Evolutionary conservation across 2,329 filamentous ascomycete species (phyloP).

Genomic region (Xylaria polymorpha): DNA sequence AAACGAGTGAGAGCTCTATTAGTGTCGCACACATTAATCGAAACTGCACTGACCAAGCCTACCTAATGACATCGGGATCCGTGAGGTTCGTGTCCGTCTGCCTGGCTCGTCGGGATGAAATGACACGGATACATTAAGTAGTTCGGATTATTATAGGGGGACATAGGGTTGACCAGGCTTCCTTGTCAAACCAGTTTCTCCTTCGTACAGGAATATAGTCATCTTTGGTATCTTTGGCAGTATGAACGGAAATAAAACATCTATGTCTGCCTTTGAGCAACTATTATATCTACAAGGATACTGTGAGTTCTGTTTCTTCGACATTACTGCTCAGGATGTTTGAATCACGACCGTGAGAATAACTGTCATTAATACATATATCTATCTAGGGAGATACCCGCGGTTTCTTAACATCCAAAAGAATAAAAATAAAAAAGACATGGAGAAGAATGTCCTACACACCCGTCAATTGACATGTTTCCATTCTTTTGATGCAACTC

Average conservation of each 20-base stretch:
- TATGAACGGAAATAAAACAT: too few relatives aligned
- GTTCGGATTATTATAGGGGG: neutral
- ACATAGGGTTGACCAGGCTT: too few relatives aligned
- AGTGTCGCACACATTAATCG: slow-evolving; percentile 14
- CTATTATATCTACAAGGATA: too few relatives aligned
- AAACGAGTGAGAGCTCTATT: neutral
- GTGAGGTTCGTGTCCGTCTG: neutral
- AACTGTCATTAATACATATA: neutral
- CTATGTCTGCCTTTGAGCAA: too few relatives aligned
- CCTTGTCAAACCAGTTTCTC: too few relatives aligned
- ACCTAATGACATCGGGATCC: neutral
- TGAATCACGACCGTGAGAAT: neutral
- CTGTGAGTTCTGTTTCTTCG: neutral
- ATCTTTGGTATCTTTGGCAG: too few relatives aligned
- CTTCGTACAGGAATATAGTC: too few relatives aligned
- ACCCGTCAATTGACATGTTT: neutral
- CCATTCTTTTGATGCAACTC: neutral
- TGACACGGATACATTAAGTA: neutral
- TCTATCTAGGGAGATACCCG: neutral
- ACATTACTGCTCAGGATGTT: neutral
- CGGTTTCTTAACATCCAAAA: neutral
- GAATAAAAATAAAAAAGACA: neutral
- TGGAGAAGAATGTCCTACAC: neutral
- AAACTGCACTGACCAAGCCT: neutral
- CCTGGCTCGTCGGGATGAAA: neutral